Evolutionary conservation across 2,329 filamentous ascomycete species (phyloP), one percentile per base, ranked within the genome.

Genomic region (Claviceps fusiformis): DNA sequence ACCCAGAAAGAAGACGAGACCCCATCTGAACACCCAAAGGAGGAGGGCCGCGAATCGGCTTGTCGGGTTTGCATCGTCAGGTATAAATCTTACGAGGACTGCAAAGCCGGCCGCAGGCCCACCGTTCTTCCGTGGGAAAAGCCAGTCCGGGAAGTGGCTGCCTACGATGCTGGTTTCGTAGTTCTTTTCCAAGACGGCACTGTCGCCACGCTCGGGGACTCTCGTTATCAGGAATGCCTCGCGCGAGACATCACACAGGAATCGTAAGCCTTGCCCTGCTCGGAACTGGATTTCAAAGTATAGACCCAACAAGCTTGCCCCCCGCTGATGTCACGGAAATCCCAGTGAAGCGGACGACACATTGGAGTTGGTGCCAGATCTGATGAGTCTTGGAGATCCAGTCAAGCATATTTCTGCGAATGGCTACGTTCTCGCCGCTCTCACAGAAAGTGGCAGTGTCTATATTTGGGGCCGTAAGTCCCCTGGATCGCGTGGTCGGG

Each of bases 401-500:
- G 74, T 86, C 51, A 68, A 62, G 35, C 80, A 78, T 60, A 68
- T 87, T 31, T 73, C 71, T 4, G 76, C 76, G 3, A 76, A 76
- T 2, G 82, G 82, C 0, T 83, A 82, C 62, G 67, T 76, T 3
- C 67, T 78, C 2, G 80, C 78, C 3, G 82, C 81, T 0, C 60
- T 86, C 47, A 85, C 81, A 0, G 68, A 73, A 11, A 78, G 77
- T 2, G 71, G 76, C 37, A 78, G 81, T 56, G 64, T 85, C 2
- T 87, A 86, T 62, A 63, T 78, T 29, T 87, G 83, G 82, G 83
- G 83, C 2, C 64, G 63, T 48, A 35, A 56, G 17, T 55, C 62
- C 1, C 57, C 58, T 6, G 63, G 63, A 8, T 53, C 57, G 1
- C 63, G 64, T 11, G 61, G 62, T n/a, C 49, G 13, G 8, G 33